Base-by-base conservation (phyloP, 2,329 filamentous ascomycete genomes). In the Monilinia laxa region DNA sequence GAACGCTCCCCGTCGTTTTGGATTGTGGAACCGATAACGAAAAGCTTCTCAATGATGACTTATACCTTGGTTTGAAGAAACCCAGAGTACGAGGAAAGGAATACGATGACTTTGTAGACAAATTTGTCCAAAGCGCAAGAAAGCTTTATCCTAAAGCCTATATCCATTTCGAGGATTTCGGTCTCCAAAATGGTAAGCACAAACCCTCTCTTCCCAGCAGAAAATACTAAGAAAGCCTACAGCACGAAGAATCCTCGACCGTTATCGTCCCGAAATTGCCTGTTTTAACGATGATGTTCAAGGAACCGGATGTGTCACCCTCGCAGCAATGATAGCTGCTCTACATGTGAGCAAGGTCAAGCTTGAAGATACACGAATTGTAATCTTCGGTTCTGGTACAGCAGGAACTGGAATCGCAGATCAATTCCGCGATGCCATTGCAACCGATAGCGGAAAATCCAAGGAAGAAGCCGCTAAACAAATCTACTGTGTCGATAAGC, bases 251-350 rank as follows among this genome's bases (percentile, higher is more conserved):
- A 85, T 96, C 2, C 81, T 96, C 0, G 90, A 96, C 68, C 84
- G 82, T 47, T 96, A 95, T 73, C 85, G 89, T 0, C 83, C 88
- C 0, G 75, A 90, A 60, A 88, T 94, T 10, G 83, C 92, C 0
- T 96, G 92, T 76, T 96, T 97, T 82, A 96, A 96, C 73, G 93
- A 96, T 67, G 92, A 96, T 76, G 88, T 96, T 0, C 92, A 96
- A 77, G 93, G 92, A 1, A 96, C 93, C 0, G 93, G 92, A 0
- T 94, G 91, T 68, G 92, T 96, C 0, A 94, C 93, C 0, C 83
- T 96, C 0, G 92, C 92, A 0, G 92, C 90, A 1, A 88, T 96
- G 69, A 87, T 92, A 80, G 87, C 92, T 0, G 92, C 86, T 0
- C 80, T 93, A 10, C 86, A 91, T 68, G 87, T 94, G 10, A 87